Evolutionary conservation across 345 rosid species (phyloP), one percentile per base, ranked within the genome.

Genomic region (Sisymbrium irio): DNA sequence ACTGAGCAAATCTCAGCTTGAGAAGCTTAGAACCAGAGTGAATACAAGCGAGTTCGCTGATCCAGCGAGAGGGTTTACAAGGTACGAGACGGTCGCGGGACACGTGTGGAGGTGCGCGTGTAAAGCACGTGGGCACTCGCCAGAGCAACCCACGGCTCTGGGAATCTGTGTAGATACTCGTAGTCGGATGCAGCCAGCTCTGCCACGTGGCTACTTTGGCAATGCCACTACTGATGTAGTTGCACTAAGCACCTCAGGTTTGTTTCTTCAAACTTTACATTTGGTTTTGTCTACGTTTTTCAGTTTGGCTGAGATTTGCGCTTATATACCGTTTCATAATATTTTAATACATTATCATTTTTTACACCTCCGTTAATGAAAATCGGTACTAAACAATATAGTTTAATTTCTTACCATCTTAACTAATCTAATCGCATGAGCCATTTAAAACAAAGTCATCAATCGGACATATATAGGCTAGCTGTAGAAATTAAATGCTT

Each of bases 161-260:
- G 85, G 68, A 17, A 78, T 88, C 49, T 80, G 83, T 44, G 54
- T 84, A 1, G 89, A 87, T 80, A 49, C 65, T 33, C 82, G 92
- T 13, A 67, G 28, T 42, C 76, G 87, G 14, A 44, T 84, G 77
- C 65, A 81, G 59, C 89, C 89, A 0, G 49, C 75, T 57, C 40
- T 78, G 33, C 81, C 81, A 28, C 78, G 30, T 17, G 74, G 81
- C 4, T 78, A 78, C 71, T 78, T 78, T 42, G 81, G 78, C 13
- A 84, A 88, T 25, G 87, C 87, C 1, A 68, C 80, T 32, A 63
- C 84, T 64, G 85, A 81, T 27, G 83, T 84, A 19, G 74, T 78
- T 1, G 86, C 82, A 6, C 22, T 77, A 6, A 77, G 86, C 67
- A 61, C 35, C n/a, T 75, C 87, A 0, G 84, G 87, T 12, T 76